A percentile compares a stretch with the other conserved stretches of the same genome.
Conservation (phyloP, 768 basidiomycete species). For the Lactarius hengduanensis region DNA sequence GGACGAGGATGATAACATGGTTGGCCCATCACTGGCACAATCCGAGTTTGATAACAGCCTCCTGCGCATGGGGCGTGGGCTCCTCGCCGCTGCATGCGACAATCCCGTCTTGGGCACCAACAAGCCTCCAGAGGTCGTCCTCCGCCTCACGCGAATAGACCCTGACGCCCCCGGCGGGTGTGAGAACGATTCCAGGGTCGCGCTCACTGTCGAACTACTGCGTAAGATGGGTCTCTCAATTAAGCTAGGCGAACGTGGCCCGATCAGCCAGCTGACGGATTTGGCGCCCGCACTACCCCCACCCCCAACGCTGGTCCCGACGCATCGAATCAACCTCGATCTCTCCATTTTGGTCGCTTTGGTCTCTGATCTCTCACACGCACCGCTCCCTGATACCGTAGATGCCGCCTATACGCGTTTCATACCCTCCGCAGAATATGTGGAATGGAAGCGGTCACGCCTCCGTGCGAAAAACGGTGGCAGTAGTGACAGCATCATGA, state of each 20-base stretch:
- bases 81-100: constrained; percentile 60
- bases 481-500: constrained; percentile 27
- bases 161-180: constrained; percentile 37
- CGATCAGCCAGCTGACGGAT: constrained; percentile 27
- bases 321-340: constrained; percentile 70
- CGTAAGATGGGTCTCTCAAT: constrained; percentile 64
- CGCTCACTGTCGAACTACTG: constrained; percentile 54
- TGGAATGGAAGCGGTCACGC: constrained; percentile 55
- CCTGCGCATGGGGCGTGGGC: constrained; percentile 63
- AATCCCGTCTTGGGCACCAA: constrained; percentile 47
- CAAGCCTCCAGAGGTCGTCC: constrained; percentile 47
- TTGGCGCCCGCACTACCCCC: constrained; percentile 13
- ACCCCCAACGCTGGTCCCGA: constrained; percentile 43
- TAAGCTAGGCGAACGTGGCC: constrained; percentile 57
- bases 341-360: constrained; percentile 83
- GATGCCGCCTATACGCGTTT: constrained; percentile 66
- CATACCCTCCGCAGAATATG: constrained; percentile 53
- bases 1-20: constrained; percentile 35
- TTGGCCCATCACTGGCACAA: constrained; percentile 44
- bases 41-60: constrained; percentile 70
- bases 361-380: constrained; percentile 78
- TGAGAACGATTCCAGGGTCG: constrained; percentile 55
- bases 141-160: constrained; percentile 72
- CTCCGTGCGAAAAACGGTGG: constrained; percentile 24
- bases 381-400: constrained; percentile 53